phyloP scores from a whole-genome alignment of 495 filamentous ascomycete species.

The Durotheca rogersii region DNA sequence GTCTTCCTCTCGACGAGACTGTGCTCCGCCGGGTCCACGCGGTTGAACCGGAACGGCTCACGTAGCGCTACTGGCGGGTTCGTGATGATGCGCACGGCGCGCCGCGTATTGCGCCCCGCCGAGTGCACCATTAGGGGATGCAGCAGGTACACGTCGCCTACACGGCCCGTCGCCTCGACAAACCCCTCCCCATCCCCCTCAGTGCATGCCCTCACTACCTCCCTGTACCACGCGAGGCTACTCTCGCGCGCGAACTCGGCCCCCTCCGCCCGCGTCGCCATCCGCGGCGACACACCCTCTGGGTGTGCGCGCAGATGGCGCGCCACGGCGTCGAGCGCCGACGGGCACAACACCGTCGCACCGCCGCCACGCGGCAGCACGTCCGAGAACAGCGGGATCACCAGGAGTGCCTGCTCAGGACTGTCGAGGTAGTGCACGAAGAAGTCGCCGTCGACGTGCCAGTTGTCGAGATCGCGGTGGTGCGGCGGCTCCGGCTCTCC shows the following conservation, averaged over 20 bases:
- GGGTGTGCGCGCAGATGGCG: slow-evolving; percentile 63
- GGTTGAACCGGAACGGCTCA: slow-evolving; percentile 64
- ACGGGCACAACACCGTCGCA: slow-evolving; percentile 67
- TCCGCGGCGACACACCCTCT: slow-evolving; percentile 66
- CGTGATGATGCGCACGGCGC: slow-evolving; percentile 66
- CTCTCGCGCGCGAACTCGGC: slow-evolving; percentile 42
- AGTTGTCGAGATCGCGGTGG: slow-evolving; percentile 60
- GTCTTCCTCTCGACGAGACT: slow-evolving; percentile 71
- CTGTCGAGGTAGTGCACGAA: slow-evolving; percentile 75
- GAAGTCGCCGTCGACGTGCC: slow-evolving; percentile 79
- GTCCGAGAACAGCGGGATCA: slow-evolving; percentile 70
- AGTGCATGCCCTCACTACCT: slow-evolving; percentile 44
- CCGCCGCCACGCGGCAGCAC: slow-evolving; percentile 62
- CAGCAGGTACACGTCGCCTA: slow-evolving; percentile 68
- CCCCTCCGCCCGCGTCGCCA: slow-evolving; percentile 56
- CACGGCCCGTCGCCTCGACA: slow-evolving; percentile 63
- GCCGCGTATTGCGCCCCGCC: slow-evolving; percentile 59
- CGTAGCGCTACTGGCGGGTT: slow-evolving; percentile 67
- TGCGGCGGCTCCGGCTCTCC: slow-evolving; percentile 49
- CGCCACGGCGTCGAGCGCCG: slow-evolving; percentile 59
- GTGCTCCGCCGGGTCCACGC: slow-evolving; percentile 57
- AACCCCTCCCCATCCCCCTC: slow-evolving; percentile 55
- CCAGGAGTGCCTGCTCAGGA: slow-evolving; percentile 68
- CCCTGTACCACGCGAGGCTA: slow-evolving; percentile 55
- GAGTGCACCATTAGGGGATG: slow-evolving; percentile 76